phyloP scores from a whole-genome alignment of 73 alveolate genomes.

The Uronychia setigera region DNA sequence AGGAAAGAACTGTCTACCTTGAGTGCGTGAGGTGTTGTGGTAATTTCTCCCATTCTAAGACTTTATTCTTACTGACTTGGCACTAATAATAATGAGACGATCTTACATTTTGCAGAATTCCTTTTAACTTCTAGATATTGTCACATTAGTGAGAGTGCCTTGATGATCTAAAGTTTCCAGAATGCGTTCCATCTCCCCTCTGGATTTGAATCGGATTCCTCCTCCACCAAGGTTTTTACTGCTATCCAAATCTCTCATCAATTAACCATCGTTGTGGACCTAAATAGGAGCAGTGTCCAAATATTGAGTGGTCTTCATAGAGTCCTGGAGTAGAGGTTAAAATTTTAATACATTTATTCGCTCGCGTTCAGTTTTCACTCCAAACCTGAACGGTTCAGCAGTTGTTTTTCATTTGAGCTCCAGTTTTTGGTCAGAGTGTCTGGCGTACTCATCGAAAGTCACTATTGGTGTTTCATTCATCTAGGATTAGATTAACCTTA shows the following conservation, averaged over 20 bases:
- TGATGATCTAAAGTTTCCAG: background rate
- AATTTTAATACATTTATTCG: background rate
- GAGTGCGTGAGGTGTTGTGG: too few relatives aligned
- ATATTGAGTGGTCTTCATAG: background rate
- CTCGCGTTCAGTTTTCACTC: background rate
- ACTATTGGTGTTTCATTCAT: background rate
- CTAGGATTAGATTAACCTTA: background rate
- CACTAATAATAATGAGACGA: background rate
- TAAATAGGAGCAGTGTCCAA: background rate
- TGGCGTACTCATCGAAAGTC: background rate
- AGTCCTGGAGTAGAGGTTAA: background rate
- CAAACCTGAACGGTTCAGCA: background rate
- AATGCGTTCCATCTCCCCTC: background rate
- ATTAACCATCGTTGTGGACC: background rate
- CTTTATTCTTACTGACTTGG: background rate
- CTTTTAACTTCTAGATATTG: background rate
- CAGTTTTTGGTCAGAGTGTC: too few relatives aligned
- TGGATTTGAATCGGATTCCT: background rate
- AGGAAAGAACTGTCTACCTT: background rate
- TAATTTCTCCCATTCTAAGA: background rate
- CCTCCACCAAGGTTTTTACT: background rate
- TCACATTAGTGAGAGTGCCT: background rate
- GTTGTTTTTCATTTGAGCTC: too few relatives aligned
- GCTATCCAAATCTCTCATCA: background rate
- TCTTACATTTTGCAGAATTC: background rate